A percentile compares a stretch with the other conserved stretches of the same genome.
Evolutionary conservation across 345 rosid species (phyloP).

Genomic region (Boechera divaricarpa): DNA sequence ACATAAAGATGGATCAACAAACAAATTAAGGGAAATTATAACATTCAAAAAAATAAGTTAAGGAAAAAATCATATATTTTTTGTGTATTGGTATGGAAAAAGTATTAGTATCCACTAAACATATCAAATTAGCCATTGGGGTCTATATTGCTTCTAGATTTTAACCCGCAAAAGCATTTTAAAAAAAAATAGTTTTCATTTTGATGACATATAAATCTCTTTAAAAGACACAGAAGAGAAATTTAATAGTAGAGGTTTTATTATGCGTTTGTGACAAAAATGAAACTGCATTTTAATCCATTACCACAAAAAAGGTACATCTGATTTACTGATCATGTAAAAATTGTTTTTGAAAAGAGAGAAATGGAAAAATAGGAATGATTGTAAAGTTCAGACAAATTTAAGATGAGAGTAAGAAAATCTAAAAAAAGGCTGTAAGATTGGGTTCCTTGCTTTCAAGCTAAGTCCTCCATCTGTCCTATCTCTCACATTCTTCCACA

Average conservation of each 20-base stretch:
- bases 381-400: background rate
- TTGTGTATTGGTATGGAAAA: background rate
- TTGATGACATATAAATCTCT: background rate
- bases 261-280: background rate
- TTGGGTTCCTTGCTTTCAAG: constrained; percentile 34
- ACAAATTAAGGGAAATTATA: background rate
- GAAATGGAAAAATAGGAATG: background rate
- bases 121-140: no score
- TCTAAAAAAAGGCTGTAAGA: constrained; percentile 15
- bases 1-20: constrained; percentile 28
- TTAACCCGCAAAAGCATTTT: background rate
- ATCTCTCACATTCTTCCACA: constrained; percentile 29
- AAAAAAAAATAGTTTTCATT: background rate
- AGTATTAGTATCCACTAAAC: no score
- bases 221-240: no score
- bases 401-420: background rate
- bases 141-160: background rate
- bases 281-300: background rate
- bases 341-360: background rate
- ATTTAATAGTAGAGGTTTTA: background rate
- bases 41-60: no score
- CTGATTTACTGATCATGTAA: background rate
- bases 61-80: background rate
- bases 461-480: constrained; percentile 24
- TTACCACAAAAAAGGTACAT: background rate